phyloP scores from a whole-genome alignment of 768 basidiomycete species.

The Pleurotus ostreatus region DNA sequence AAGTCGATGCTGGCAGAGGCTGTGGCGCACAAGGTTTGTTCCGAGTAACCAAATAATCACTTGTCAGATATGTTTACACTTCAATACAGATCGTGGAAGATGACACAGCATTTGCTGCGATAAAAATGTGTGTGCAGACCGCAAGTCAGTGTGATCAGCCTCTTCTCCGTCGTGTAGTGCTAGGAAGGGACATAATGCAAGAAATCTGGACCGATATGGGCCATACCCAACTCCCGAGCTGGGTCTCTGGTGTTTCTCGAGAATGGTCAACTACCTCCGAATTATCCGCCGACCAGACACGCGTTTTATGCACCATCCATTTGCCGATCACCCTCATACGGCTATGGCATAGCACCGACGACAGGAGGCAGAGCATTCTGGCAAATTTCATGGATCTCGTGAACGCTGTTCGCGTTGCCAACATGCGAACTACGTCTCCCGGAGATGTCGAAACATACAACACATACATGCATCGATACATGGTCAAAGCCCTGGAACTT shows the following conservation, averaged over 20 bases:
- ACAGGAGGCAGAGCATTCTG: slow-evolving; percentile 17
- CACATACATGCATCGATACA: slow-evolving; percentile 16
- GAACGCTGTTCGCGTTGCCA: slow-evolving; percentile 18
- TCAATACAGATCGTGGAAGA: neutral
- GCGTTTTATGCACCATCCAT: slow-evolving; percentile 22
- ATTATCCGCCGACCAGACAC: slow-evolving; percentile 26
- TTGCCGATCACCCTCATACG: slow-evolving; percentile 23
- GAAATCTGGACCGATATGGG: slow-evolving; percentile 25
- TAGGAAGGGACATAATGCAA: slow-evolving; percentile 26
- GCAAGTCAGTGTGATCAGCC: too few species aligned
- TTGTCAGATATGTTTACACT: neutral
- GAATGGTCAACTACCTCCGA: slow-evolving; percentile 23
- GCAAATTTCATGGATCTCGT: slow-evolving; percentile 25
- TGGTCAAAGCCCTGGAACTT: slow-evolving; percentile 7
- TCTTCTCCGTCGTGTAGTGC: slow-evolving; percentile 12
- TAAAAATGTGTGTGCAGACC: slow-evolving; percentile 1
- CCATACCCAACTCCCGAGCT: slow-evolving; percentile 22
- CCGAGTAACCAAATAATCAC: neutral
- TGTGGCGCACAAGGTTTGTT: neutral
- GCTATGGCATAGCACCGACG: slow-evolving; percentile 15
- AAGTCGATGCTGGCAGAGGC: neutral
- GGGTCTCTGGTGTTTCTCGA: slow-evolving; percentile 24
- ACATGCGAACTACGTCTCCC: slow-evolving; percentile 15
- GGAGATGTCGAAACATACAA: slow-evolving; percentile 18
- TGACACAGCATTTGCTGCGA: neutral